These are phyloP conservation scores for Casuarina cunninghamiana DNA, from an alignment of 306 rosid species.

Conservation along the genomic window DNA sequence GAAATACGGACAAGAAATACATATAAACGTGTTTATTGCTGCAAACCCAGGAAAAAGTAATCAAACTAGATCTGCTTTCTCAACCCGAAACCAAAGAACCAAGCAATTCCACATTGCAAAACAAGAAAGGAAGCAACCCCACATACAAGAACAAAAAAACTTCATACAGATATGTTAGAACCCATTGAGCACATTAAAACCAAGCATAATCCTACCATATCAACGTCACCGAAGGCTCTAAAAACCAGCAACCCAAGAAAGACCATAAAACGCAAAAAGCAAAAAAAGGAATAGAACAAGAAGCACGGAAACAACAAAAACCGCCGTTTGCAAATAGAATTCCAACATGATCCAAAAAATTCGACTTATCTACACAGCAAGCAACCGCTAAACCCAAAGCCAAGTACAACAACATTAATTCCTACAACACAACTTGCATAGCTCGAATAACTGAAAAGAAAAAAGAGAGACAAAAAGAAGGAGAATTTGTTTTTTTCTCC, in stretches of 20 bases:
- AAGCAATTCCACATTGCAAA: conserved; percentile 26
- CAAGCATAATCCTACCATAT: conserved; percentile 28
- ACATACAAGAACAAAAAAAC: conserved; percentile 29
- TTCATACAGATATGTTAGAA: conserved; percentile 38
- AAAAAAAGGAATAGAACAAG: conserved; percentile 5
- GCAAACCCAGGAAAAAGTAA: conserved; percentile 27
- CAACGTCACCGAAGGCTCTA: conserved; percentile 22
- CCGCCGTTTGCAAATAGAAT: conserved; percentile 34
- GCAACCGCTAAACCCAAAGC: conserved; percentile 30
- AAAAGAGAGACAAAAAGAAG: background rate
- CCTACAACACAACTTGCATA: conserved; percentile 38
- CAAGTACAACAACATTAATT: conserved; percentile 39
- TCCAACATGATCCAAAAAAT: conserved; percentile 62
- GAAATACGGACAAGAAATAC: background rate
- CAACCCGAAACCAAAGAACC: conserved; percentile 24
- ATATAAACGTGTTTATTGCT: background rate
- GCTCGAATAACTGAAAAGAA: conserved; percentile 15
- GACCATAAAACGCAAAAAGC: background rate
- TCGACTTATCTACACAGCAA: conserved; percentile 32
- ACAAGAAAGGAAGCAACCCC: conserved; percentile 23
- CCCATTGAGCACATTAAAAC: conserved; percentile 39
- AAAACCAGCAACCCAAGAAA: conserved; percentile 6
- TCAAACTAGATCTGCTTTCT: conserved; percentile 57
- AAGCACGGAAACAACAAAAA: conserved; percentile 31
- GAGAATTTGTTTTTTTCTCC: background rate